Conservation (phyloP, 306 rosid species). For the Amphicarpaea edgeworthii region DNA sequence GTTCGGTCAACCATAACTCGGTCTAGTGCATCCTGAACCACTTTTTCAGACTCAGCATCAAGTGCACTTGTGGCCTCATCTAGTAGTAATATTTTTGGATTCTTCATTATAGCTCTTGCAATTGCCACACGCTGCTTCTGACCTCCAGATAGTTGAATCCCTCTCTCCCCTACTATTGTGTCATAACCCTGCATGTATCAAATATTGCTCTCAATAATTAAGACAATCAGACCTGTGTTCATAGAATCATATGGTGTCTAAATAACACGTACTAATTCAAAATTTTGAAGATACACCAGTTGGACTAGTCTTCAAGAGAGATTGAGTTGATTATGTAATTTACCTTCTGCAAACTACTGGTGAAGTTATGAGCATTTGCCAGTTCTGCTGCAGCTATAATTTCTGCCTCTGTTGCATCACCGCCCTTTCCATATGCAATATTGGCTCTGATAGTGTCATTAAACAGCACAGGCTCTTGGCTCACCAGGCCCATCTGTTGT, state of each 20-base stretch:
- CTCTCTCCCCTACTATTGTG: conserved; percentile 65
- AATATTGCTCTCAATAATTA: neutral
- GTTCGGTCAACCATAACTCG: conserved; percentile 65
- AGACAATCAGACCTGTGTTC: neutral
- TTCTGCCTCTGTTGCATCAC: conserved; percentile 68
- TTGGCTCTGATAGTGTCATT: conserved; percentile 67
- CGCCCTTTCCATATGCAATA: conserved; percentile 75
- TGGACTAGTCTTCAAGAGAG: conserved; percentile 27
- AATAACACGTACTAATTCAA: conserved; percentile 4
- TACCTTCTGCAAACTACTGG: conserved; percentile 71
- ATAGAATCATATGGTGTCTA: neutral
- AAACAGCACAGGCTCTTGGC: conserved; percentile 71
- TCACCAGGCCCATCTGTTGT: conserved; percentile 75
- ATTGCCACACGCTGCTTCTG: conserved; percentile 79
- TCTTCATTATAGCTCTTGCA: conserved; percentile 69
- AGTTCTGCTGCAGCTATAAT: conserved; percentile 67
- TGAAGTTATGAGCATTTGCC: conserved; percentile 75
- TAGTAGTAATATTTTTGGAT: conserved; percentile 66
- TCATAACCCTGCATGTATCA: conserved; percentile 64
- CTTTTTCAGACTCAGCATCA: conserved; percentile 79
- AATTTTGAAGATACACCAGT: conserved; percentile 4
- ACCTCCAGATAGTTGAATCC: conserved; percentile 68
- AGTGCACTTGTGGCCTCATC: conserved; percentile 87
- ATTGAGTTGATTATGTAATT: neutral
- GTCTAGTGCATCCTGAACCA: conserved; percentile 78